These are phyloP conservation scores for Phytophthora meadii DNA, from an alignment of 352 stramenopile species.

Conservation along the genomic window DNA sequence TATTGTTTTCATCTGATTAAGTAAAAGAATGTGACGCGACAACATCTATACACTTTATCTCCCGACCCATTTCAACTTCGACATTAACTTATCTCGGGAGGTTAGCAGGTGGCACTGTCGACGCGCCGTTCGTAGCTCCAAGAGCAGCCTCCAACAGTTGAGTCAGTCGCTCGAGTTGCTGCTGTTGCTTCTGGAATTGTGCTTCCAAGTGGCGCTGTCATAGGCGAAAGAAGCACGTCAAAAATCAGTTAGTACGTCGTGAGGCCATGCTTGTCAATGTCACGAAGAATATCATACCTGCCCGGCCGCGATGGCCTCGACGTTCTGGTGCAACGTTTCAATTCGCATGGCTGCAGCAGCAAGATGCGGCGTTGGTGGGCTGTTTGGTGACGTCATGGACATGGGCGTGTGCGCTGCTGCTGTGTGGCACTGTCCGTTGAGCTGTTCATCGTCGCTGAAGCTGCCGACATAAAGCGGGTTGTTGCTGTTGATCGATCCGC, in stretches of 20 bases:
- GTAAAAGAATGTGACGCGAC: slow-evolving; percentile 13
- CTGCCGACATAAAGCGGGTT: slow-evolving; percentile 33
- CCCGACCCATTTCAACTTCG: slow-evolving; percentile 16
- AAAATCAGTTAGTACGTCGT: slow-evolving; percentile 4
- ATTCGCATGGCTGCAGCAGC: slow-evolving; percentile 27
- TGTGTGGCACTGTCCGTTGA: not conserved
- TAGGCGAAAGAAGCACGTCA: not conserved
- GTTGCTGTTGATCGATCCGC: slow-evolving; percentile 19
- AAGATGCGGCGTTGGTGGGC: slow-evolving; percentile 31
- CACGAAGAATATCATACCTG: slow-evolving; percentile 34
- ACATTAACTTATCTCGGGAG: slow-evolving; percentile 25
- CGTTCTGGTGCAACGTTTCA: slow-evolving; percentile 41
- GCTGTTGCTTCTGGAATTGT: slow-evolving; percentile 46
- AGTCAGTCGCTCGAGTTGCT: slow-evolving; percentile 48
- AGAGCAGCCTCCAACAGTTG: slow-evolving; percentile 39
- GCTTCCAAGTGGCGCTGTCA: slow-evolving; percentile 43
- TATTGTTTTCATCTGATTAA: slow-evolving; percentile 1
- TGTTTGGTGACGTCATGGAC: slow-evolving; percentile 21
- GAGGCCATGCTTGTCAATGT: not conserved
- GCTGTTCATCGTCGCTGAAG: slow-evolving; percentile 28
- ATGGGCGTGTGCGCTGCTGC: slow-evolving; percentile 12
- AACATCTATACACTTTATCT: not conserved
- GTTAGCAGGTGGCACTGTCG: not conserved
- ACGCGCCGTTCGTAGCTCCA: slow-evolving; percentile 2
- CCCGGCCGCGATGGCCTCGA: slow-evolving; percentile 36